A percentile compares a stretch with the other conserved stretches of the same genome.
Evolutionary conservation across 2,329 filamentous ascomycete species (phyloP).

Genomic region (Nemania sp.): DNA sequence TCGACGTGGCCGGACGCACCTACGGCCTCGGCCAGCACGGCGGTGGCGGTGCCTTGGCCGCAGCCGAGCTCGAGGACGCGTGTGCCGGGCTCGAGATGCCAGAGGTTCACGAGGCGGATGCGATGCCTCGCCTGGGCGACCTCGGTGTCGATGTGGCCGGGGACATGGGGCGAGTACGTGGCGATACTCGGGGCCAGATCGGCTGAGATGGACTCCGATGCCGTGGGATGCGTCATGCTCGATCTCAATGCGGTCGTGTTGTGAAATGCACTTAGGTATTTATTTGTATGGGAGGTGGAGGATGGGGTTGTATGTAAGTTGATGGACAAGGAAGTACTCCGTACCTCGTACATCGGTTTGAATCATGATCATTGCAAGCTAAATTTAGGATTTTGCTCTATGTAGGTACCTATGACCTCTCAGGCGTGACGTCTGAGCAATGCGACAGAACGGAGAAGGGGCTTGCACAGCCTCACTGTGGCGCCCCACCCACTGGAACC

Average conservation of each 20-base stretch:
- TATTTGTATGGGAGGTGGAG: too few relatives aligned
- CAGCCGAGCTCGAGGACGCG: conserved; percentile 62
- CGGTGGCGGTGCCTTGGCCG: conserved; percentile 62
- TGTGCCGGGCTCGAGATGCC: conserved; percentile 45
- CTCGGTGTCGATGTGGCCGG: conserved; percentile 21
- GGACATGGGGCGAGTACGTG: conserved; percentile 13
- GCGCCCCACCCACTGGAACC: background rate
- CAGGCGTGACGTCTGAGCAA: background rate
- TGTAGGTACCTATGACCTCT: background rate
- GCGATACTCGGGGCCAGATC: conserved; percentile 14
- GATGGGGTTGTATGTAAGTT: too few relatives aligned
- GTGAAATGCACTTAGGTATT: too few relatives aligned
- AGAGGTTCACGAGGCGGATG: conserved; percentile 43
- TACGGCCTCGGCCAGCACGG: conserved; percentile 55
- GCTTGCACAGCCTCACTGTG: conserved; percentile 15
- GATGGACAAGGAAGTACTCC: too few relatives aligned
- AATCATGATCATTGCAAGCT: too few relatives aligned
- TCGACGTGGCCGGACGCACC: conserved; percentile 51
- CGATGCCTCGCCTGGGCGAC: conserved; percentile 44
- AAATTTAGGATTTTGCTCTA: too few relatives aligned
- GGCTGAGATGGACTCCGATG: background rate
- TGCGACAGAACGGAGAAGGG: background rate
- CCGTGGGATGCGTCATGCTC: background rate
- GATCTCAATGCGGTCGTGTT: too few relatives aligned
- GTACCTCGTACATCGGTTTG: too few relatives aligned